Evolutionary conservation across 306 rosid species (phyloP).

Genomic region (Rosa multiflora): DNA sequence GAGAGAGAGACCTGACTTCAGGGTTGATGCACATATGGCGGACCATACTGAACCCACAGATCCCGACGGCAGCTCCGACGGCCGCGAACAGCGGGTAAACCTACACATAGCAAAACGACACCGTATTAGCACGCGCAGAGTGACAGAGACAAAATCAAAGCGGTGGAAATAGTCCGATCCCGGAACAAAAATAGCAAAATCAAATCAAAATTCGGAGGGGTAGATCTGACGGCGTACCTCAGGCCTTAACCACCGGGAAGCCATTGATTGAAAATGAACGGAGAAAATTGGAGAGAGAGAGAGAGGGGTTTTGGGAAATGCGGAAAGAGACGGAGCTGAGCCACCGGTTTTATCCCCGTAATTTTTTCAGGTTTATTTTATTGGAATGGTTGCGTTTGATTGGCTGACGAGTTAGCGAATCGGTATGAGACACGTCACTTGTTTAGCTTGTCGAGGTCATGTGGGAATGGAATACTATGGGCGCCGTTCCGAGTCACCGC

Average conservation of each 20-base stretch:
- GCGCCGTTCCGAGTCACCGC: conserved; percentile 22
- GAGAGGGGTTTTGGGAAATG: background rate
- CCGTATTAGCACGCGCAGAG: background rate
- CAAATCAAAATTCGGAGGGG: background rate
- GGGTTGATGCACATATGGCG: conserved; percentile 87
- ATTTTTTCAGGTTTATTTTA: background rate
- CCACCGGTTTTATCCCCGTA: background rate
- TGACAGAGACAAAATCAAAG: background rate
- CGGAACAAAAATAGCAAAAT: background rate
- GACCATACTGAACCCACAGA: conserved; percentile 68
- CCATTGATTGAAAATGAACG: conserved; percentile 30
- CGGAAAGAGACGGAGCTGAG: background rate
- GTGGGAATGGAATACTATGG: background rate
- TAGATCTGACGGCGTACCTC: conserved; percentile 50
- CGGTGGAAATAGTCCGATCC: background rate
- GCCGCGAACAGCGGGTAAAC: conserved; percentile 93
- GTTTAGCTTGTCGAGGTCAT: too few relatives aligned
- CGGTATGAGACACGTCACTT: background rate
- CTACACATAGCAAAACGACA: conserved; percentile 32
- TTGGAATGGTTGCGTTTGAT: conserved; percentile 1
- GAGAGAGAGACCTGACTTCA: conserved; percentile 74
- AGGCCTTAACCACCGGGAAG: conserved; percentile 77
- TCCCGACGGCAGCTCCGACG: conserved; percentile 80
- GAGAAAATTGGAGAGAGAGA: background rate
- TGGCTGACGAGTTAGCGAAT: conserved; percentile 20